Evolutionary conservation across 345 rosid species (phyloP).

Genomic region (Trapa bicornis): DNA sequence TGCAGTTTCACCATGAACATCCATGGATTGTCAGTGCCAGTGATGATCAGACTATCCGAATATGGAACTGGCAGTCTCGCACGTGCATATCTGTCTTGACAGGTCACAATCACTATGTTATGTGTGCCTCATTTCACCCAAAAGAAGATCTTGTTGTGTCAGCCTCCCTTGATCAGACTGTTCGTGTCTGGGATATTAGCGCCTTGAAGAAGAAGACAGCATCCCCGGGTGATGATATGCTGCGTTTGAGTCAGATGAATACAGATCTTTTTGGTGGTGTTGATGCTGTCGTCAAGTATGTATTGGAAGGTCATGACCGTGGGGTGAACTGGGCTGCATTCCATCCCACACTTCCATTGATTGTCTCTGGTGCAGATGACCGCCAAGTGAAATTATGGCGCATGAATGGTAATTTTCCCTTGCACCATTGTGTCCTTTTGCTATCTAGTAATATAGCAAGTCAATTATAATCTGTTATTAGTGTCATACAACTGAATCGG

Average conservation of each 20-base stretch:
- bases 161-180: slow-evolving; percentile 92
- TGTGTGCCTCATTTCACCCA: slow-evolving; percentile 97
- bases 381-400: slow-evolving; percentile 98
- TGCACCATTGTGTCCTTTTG: background rate
- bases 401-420: slow-evolving; percentile 55
- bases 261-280: slow-evolving; percentile 87
- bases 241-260: slow-evolving; percentile 86
- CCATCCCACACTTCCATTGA: slow-evolving; percentile 87
- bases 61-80: slow-evolving; percentile 99
- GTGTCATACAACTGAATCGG: background rate
- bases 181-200: slow-evolving; percentile 97
- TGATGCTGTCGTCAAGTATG: slow-evolving; percentile 92
- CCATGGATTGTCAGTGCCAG: slow-evolving; percentile 99
- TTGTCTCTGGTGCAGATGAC: slow-evolving; percentile 98
- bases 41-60: slow-evolving; percentile 94
- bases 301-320: slow-evolving; percentile 93
- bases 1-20: slow-evolving; percentile 90
- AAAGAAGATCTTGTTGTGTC: slow-evolving; percentile 96
- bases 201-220: slow-evolving; percentile 76
- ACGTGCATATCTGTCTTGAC: slow-evolving; percentile 91
- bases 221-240: slow-evolving; percentile 83
- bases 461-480: background rate
- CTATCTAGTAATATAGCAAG: background rate
- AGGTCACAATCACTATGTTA: slow-evolving; percentile 96
- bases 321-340: slow-evolving; percentile 99